Evolutionary conservation across 2,329 filamentous ascomycete genomes (phyloP), one percentile per base, ranked within the genome.

Genomic region (Epichloe hybrida): DNA sequence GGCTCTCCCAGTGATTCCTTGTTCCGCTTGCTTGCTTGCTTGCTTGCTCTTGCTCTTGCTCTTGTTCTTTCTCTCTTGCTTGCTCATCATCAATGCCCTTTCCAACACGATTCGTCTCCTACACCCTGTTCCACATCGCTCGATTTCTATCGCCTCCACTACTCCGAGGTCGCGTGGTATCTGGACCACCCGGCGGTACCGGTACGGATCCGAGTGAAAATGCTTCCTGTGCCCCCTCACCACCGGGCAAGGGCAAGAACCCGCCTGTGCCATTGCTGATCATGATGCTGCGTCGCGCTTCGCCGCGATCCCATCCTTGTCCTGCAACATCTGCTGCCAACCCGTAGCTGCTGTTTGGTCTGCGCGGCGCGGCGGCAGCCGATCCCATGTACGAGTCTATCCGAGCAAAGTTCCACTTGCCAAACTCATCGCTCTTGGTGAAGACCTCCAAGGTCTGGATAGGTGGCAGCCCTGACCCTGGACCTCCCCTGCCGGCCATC

Each of bases 391-490:
- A 52, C 52, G 62, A 67, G 58, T 62, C 63, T 52, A 80, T 70
- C 50, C 73, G 71, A 46, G 76, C 70, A 60, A 78, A 79, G 50
- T 75, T 77, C 78, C 78, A 81, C 57, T 76, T 72, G 40, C 77
- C 66, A 54, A 75, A 72, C 56, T 80, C 76, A 49, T 79, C 73
- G 54, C 73, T 72, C 63, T 80, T 81, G 51, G 75, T 79, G 54
- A 79, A 81, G 21, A 81, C 72, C 56, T 80, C 77, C 34, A 81
- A 73, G 6, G 74, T 76, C 52, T 76, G 73, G 7, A 72, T 75
- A 5, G 77, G 68, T 36, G 67, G 59, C 20, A 63, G 61, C 7
- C 62, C 58, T 6, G 58, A 59, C 15, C 23, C 27, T 12, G 21
- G 27, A 27, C 34, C 37, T 23, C 21, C 21, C 37, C 27, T 21